Percentiles rank a stretch among this genome's conserved stretches.
phyloP scores from a whole-genome alignment of 2,329 filamentous ascomycete genomes.

The Myriangium duriaei region DNA sequence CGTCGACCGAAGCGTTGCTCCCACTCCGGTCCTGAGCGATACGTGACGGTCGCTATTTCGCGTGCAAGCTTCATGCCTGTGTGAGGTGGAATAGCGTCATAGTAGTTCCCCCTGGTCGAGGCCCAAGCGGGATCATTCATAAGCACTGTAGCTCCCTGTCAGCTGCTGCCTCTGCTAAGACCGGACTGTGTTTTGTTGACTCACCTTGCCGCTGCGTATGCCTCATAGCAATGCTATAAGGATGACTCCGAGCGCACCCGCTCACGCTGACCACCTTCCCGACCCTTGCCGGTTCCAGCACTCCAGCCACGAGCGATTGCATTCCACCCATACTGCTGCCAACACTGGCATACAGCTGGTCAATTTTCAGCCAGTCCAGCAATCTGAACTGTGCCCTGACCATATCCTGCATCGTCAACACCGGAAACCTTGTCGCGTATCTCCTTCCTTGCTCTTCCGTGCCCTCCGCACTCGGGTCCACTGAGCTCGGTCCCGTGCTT shows the following conservation, averaged over 20 bases:
- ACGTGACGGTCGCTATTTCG: slow-evolving; percentile 95
- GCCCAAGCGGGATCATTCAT: slow-evolving; percentile 98
- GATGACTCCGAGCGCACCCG: slow-evolving; percentile 86
- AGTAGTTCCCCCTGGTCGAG: slow-evolving; percentile 69
- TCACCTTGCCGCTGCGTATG: slow-evolving; percentile 78
- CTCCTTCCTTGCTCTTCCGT: slow-evolving; percentile 57
- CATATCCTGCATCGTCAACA: slow-evolving; percentile 95
- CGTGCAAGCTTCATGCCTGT: slow-evolving; percentile 95
- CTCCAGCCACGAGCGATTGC: slow-evolving; percentile 82
- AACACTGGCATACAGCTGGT: slow-evolving; percentile 77
- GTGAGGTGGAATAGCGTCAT: slow-evolving; percentile 76
- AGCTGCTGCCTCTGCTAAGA: not conserved
- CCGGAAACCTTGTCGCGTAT: slow-evolving; percentile 91
- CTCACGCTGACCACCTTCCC: slow-evolving; percentile 77
- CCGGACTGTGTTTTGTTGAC: slow-evolving; percentile 4
- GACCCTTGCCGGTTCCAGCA: slow-evolving; percentile 71
- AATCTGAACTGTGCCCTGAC: slow-evolving; percentile 88
- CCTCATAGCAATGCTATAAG: slow-evolving; percentile 97
- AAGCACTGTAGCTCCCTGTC: slow-evolving; percentile 43
- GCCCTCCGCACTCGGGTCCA: slow-evolving; percentile 48
- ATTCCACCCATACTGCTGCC: slow-evolving; percentile 98
- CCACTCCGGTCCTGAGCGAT: slow-evolving; percentile 94
- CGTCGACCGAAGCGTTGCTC: slow-evolving; percentile 84
- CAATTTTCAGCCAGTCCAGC: slow-evolving; percentile 64
- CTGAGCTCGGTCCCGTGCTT: slow-evolving; percentile 77